Percentiles rank a stretch among this genome's conserved stretches.
Evolutionary conservation across 2,329 filamentous ascomycete genomes (phyloP).

Genomic region (Trichoderma semiorbis): DNA sequence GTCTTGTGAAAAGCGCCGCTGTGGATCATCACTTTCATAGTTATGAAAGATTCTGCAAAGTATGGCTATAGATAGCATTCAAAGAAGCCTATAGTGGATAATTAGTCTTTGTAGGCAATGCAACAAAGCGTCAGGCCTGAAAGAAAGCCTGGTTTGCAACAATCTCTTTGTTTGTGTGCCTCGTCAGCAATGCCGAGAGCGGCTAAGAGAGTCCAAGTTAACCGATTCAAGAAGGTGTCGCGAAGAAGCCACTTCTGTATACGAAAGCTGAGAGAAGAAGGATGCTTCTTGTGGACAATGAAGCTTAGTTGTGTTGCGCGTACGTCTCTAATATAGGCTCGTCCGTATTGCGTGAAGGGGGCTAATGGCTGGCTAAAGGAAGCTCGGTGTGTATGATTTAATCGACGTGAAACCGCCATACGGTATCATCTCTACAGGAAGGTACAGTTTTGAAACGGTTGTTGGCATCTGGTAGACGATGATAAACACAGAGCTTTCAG

Average conservation of each 20-base stretch:
- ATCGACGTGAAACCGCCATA: conserved; percentile 2
- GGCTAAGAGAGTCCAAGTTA: background rate
- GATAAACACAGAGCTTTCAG: background rate
- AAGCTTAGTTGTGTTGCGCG: conserved; percentile 1
- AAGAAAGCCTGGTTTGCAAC: background rate
- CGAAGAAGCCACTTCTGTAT: background rate
- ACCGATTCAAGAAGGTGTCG: conserved; percentile 14
- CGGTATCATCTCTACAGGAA: background rate
- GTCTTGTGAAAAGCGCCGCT: background rate
- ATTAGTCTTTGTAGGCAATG: background rate
- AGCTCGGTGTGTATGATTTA: background rate
- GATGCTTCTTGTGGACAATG: conserved; percentile 4
- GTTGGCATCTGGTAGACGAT: background rate
- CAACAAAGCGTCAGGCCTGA: background rate
- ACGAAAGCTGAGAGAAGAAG: background rate
- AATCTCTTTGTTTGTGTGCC: background rate
- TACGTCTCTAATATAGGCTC: background rate
- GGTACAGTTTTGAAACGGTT: background rate
- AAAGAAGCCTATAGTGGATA: background rate
- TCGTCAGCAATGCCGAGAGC: background rate
- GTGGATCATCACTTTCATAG: background rate
- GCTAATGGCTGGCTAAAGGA: background rate
- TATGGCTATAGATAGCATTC: background rate
- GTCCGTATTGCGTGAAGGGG: background rate
- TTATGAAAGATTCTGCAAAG: background rate